phyloP scores from a whole-genome alignment of 192 early-diverging fungal genomes.

The Coemansia pectinata region DNA sequence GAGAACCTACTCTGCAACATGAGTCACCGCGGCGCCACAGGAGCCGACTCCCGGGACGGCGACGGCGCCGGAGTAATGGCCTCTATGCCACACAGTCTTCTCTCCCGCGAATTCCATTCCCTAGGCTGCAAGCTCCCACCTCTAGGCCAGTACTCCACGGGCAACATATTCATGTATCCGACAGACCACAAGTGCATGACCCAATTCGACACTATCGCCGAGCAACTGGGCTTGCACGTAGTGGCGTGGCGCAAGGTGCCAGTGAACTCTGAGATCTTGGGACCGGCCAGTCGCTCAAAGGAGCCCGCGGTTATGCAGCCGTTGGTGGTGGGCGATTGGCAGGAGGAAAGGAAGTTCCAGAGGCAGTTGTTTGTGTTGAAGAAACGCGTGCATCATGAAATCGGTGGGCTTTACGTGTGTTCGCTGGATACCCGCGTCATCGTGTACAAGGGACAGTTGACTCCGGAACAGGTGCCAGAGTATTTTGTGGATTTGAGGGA shows the following conservation, averaged over 20 bases:
- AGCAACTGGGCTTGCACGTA: conserved; percentile 68
- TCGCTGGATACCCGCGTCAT: conserved; percentile 92
- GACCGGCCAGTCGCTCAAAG: conserved; percentile 82
- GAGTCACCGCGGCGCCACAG: conserved; percentile 96
- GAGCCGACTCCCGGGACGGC: conserved; percentile 93
- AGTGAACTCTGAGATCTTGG: conserved; percentile 81
- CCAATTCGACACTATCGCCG: conserved; percentile 80
- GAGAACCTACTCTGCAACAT: conserved; percentile 95
- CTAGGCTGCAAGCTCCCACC: conserved; percentile 70
- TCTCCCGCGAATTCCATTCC: conserved; percentile 63
- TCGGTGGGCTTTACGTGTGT: conserved; percentile 94
- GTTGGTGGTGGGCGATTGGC: conserved; percentile 64
- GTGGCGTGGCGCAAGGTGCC: conserved; percentile 92
- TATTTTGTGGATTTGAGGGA: conserved; percentile 92
- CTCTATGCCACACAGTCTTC: conserved; percentile 88
- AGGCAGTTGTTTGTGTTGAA: conserved; percentile 86
- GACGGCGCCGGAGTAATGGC: conserved; percentile 99
- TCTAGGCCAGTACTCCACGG: conserved; percentile 90
- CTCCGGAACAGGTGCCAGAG: conserved; percentile 90
- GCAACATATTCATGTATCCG: conserved; percentile 89
- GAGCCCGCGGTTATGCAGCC: conserved; percentile 95
- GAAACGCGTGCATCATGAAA: conserved; percentile 86
- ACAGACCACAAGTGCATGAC: conserved; percentile 70
- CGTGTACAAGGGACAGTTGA: conserved; percentile 96
- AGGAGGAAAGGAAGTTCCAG: conserved; percentile 65